Percentiles rank a stretch among this genome's conserved stretches.
Conservation (phyloP, 2,329 filamentous ascomycete genomes). For the Diaporthe citri region DNA sequence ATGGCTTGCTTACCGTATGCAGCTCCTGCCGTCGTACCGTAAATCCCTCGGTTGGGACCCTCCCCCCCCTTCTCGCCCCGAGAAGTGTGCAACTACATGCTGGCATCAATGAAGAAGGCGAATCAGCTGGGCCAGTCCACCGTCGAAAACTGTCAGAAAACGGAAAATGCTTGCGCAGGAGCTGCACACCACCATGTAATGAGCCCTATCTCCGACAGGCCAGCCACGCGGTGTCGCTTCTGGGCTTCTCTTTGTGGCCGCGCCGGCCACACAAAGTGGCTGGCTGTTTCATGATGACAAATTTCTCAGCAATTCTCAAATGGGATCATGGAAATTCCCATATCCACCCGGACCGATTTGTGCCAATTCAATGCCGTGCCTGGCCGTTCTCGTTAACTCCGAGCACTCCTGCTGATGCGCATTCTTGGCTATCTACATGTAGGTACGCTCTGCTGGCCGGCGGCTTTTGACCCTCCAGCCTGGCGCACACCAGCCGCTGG, state of each 20-base stretch:
- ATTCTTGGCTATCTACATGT: slow-evolving; percentile 2
- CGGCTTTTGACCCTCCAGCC: not conserved
- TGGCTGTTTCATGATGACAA: slow-evolving; percentile 31
- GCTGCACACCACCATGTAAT: slow-evolving; percentile 26
- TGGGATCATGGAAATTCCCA: not conserved
- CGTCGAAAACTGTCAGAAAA: slow-evolving; percentile 25
- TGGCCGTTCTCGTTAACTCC: not conserved
- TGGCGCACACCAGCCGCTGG: not conserved
- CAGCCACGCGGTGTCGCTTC: slow-evolving; percentile 1
- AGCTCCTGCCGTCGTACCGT: slow-evolving; percentile 1
- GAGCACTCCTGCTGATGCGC: not conserved
- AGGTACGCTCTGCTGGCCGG: not conserved
- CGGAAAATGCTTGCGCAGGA: slow-evolving; percentile 23
- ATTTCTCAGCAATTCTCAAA: not conserved
- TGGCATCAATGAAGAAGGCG: not conserved
- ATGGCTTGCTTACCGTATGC: slow-evolving; percentile 16
- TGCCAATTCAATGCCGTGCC: not conserved
- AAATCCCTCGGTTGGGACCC: not conserved
- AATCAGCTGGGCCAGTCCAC: not conserved
- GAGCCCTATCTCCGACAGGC: slow-evolving; percentile 7
- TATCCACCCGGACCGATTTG: not conserved
- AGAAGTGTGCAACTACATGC: not conserved
- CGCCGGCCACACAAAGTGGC: slow-evolving; percentile 11
- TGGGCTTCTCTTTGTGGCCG: slow-evolving; percentile 5
- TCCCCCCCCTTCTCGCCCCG: no score